phyloP scores from a whole-genome alignment of 2,329 filamentous ascomycete species.

The Diplocarpon mali region DNA sequence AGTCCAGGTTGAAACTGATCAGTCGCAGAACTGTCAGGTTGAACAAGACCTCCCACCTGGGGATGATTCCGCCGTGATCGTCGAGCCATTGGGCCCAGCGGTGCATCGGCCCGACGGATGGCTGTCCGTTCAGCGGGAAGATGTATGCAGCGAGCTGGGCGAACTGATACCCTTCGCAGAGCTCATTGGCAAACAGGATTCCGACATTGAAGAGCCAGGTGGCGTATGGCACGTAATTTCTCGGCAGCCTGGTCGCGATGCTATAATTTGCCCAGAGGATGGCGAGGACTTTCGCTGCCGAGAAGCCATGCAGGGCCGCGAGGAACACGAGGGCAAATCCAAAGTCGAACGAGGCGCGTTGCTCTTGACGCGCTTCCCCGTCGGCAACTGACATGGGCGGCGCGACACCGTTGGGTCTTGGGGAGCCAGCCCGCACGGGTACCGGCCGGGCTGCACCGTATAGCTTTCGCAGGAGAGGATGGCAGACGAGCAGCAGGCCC shows the following conservation, averaged over 20 bases:
- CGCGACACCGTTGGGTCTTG: constrained; percentile 25
- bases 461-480: constrained; percentile 64
- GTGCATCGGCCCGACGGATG: constrained; percentile 9
- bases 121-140: constrained; percentile 19
- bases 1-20: constrained; percentile 95
- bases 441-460: constrained; percentile 45
- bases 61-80: constrained; percentile 68
- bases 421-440: constrained; percentile 14
- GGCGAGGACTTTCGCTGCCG: constrained; percentile 65
- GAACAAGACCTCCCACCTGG: constrained; percentile 94
- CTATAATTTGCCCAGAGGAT: constrained; percentile 78
- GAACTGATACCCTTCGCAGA: constrained; percentile 67
- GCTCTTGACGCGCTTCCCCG: constrained; percentile 48
- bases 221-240: constrained; percentile 55
- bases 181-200: constrained; percentile 81
- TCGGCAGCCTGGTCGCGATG: constrained; percentile 62
- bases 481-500: constrained; percentile 58
- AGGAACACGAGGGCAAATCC: constrained; percentile 73
- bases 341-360: constrained; percentile 73
- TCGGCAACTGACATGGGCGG: constrained; percentile 31
- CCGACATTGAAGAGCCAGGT: constrained; percentile 89
- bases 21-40: constrained; percentile 87
- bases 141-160: constrained; percentile 47
- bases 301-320: constrained; percentile 71
- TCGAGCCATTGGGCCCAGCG: constrained; percentile 64